These are phyloP conservation scores for Cyberlindnera samutprakarnensis DNA, from an alignment of 805 yeast species.

Conservation along the genomic window DNA sequence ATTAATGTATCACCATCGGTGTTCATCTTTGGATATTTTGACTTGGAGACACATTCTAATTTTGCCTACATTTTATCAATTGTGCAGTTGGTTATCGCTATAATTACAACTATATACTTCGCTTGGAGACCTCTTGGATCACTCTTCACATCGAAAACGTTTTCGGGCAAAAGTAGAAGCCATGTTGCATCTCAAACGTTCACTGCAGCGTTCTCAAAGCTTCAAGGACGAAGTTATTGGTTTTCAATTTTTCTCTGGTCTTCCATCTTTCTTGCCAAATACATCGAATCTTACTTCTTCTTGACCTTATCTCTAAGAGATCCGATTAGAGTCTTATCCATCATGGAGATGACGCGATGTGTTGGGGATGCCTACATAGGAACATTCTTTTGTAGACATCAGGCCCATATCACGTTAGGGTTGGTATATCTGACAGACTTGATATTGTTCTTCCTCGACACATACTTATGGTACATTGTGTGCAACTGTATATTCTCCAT, in stretches of 20 bases:
- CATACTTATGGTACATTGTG: slow-evolving; percentile 80
- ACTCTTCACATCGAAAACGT: slow-evolving; percentile 32
- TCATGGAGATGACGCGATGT: slow-evolving; percentile 51
- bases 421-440: slow-evolving; percentile 56
- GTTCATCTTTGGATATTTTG: slow-evolving; percentile 38
- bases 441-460: slow-evolving; percentile 68
- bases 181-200: slow-evolving; percentile 50
- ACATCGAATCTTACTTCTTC: slow-evolving; percentile 72
- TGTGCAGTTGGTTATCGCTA: slow-evolving; percentile 49
- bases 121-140: slow-evolving; percentile 53
- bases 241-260: slow-evolving; percentile 66
- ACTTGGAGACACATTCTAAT: slow-evolving; percentile 29
- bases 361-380: slow-evolving; percentile 58
- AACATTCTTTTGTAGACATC: slow-evolving; percentile 42
- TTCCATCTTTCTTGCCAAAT: slow-evolving; percentile 58
- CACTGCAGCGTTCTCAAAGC: slow-evolving; percentile 49
- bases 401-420: slow-evolving; percentile 47
- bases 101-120: slow-evolving; percentile 47
- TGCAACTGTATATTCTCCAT: slow-evolving; percentile 73
- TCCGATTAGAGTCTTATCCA: slow-evolving; percentile 61
- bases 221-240: slow-evolving; percentile 45
- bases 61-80: slow-evolving; percentile 38
- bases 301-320: slow-evolving; percentile 67
- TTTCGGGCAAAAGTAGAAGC: slow-evolving; percentile 32
- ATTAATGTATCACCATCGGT: slow-evolving; percentile 46